Conservation (phyloP, 441 rosid species). For the Adansonia rubrostipa region DNA sequence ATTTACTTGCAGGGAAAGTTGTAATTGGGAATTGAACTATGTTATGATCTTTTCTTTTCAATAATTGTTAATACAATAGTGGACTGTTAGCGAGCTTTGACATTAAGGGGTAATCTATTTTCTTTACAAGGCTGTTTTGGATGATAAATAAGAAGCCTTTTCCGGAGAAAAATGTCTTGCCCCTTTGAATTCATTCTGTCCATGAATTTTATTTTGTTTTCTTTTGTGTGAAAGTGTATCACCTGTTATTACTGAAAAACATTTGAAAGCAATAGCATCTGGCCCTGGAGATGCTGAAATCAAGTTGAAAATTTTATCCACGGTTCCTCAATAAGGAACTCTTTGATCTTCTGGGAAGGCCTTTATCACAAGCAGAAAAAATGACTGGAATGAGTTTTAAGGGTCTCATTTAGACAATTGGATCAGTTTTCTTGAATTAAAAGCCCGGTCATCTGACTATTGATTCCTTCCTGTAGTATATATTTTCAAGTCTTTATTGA, state of each 20-base stretch:
- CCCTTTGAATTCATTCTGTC: background rate
- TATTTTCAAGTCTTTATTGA: background rate
- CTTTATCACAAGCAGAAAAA: background rate
- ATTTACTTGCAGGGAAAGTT: background rate
- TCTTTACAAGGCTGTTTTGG: background rate
- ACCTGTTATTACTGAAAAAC: background rate
- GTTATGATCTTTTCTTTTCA: background rate
- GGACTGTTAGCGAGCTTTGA: background rate
- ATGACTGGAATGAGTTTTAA: background rate
- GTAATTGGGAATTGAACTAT: background rate
- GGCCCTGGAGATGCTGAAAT: background rate
- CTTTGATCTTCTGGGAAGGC: background rate
- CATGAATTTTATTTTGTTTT: background rate
- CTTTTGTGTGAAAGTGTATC: background rate
- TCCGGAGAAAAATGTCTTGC: background rate
- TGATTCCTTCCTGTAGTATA: slow-evolving; percentile 7
- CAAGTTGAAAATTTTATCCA: background rate
- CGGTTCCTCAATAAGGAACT: background rate
- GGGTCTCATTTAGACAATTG: background rate
- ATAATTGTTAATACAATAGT: too few species aligned
- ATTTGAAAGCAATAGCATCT: background rate
- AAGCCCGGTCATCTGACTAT: background rate
- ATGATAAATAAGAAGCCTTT: background rate
- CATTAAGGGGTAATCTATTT: background rate
- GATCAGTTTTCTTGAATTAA: background rate